Percentiles rank a stretch among this genome's conserved stretches.
Conservation (phyloP, 768 basidiomycete species). For the Rhodocollybia butyracea region DNA sequence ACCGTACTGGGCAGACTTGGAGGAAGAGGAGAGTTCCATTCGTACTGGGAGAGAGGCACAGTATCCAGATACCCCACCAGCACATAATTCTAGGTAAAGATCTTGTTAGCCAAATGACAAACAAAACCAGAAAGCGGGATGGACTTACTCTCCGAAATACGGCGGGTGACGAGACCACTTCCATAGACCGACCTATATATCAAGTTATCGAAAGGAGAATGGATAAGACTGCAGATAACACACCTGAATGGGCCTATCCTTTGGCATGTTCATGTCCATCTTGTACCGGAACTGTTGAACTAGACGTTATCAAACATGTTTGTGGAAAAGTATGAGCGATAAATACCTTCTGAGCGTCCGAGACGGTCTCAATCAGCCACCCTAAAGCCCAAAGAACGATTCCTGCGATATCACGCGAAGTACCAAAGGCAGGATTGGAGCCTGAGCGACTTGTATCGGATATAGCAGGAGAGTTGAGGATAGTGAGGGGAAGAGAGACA, state of each 20-base stretch:
- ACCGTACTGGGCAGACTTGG: constrained; percentile 55
- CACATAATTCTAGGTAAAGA: constrained; percentile 45
- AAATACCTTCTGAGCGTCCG: constrained; percentile 56
- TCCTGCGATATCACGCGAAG: constrained; percentile 59
- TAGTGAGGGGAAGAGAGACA: constrained; percentile 59
- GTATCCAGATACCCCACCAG: constrained; percentile 67
- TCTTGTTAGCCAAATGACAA: neutral
- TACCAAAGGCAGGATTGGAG: constrained; percentile 57
- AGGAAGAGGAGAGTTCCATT: constrained; percentile 40
- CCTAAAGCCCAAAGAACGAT: constrained; percentile 60
- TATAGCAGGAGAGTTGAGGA: constrained; percentile 66
- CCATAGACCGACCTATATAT: constrained; percentile 47
- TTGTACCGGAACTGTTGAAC: constrained; percentile 47
- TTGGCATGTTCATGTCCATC: constrained; percentile 40
- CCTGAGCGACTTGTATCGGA: constrained; percentile 42
- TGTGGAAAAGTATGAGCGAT: neutral
- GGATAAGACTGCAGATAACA: constrained; percentile 9
- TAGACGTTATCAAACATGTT: neutral
- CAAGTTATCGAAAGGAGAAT: neutral
- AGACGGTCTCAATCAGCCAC: constrained; percentile 50
- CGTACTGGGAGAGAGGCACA: constrained; percentile 55
- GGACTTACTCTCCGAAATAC: constrained; percentile 66
- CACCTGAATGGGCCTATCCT: constrained; percentile 47
- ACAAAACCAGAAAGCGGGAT: neutral
- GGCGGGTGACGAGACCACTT: constrained; percentile 62